Conservation (phyloP, 2,329 filamentous ascomycete species). For the Taxawa tesnikishii region DNA sequence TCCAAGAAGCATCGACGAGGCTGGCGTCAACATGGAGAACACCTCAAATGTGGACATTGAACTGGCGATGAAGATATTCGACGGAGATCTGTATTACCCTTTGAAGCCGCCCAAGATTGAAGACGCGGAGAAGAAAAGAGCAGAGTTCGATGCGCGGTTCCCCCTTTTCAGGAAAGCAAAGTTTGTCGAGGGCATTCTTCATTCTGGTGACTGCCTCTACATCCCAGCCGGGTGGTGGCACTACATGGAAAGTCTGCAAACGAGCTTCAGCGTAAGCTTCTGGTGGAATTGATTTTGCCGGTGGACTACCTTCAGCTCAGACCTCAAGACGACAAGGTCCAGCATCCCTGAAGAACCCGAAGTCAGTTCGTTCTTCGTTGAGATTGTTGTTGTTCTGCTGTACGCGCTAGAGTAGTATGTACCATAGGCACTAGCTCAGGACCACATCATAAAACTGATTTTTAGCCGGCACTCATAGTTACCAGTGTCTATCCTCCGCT, state of each 20-base stretch:
- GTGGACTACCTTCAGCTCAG: no score
- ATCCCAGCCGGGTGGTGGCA: constrained; percentile 98
- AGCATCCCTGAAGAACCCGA: no score
- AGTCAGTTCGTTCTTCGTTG: no score
- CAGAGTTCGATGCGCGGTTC: constrained; percentile 25
- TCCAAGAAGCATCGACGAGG: constrained; percentile 47
- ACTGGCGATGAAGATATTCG: constrained; percentile 11
- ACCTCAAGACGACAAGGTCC: no score
- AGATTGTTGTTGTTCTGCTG: no score
- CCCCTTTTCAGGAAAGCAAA: constrained; percentile 46
- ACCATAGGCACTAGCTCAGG: no score
- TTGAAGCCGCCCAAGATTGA: constrained; percentile 6
- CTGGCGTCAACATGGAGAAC: constrained; percentile 81
- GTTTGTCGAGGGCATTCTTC: constrained; percentile 67
- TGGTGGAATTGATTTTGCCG: constrained; percentile 89
- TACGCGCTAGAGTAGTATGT: no score
- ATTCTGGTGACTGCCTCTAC: constrained; percentile 73
- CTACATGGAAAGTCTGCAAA: constrained; percentile 74
- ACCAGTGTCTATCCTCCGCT: no score
- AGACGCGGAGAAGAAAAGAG: constrained; percentile 13
- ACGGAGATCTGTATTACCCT: constrained; percentile 8
- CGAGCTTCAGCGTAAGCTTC: constrained; percentile 91
- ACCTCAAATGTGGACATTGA: constrained; percentile 66
- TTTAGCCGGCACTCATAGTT: no score
- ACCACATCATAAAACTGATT: no score